Evolutionary conservation across 2,329 filamentous ascomycete genomes (phyloP).

Genomic region (Pseudogymnoascus pannorum): DNA sequence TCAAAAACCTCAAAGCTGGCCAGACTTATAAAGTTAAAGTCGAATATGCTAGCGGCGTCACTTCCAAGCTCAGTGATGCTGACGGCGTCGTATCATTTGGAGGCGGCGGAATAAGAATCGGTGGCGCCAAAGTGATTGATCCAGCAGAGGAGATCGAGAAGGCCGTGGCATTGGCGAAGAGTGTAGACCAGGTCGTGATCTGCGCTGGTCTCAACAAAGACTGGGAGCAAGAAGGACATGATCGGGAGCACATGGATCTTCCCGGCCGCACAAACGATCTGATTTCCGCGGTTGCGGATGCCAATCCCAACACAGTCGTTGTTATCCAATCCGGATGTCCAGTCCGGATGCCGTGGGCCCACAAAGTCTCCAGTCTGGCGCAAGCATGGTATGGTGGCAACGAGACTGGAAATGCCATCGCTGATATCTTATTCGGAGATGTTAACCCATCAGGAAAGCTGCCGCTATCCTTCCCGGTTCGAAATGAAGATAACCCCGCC

Average conservation of each 20-base stretch:
- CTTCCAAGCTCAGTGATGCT: constrained; percentile 47
- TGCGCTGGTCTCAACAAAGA: constrained; percentile 61
- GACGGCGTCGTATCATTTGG: constrained; percentile 38
- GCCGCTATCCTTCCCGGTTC: constrained; percentile 51
- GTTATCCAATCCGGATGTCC: constrained; percentile 57
- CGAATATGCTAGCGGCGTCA: constrained; percentile 43
- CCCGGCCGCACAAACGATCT: constrained; percentile 24
- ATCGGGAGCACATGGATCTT: constrained; percentile 22
- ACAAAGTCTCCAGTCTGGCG: constrained; percentile 31
- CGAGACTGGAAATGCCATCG: constrained; percentile 57
- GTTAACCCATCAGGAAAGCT: constrained; percentile 56
- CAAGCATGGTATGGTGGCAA: constrained; percentile 52
- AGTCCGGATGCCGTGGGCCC: constrained; percentile 46
- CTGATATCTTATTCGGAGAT: constrained; percentile 54
- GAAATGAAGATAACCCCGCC: constrained; percentile 51
- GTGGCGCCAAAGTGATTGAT: constrained; percentile 51
- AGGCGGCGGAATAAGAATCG: constrained; percentile 54
- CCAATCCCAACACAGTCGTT: constrained; percentile 51
- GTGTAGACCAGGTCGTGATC: constrained; percentile 67
- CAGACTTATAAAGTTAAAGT: constrained; percentile 22
- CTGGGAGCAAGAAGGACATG: constrained; percentile 31
- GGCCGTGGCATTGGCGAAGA: constrained; percentile 58
- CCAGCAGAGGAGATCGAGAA: constrained; percentile 52
- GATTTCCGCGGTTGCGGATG: constrained; percentile 46
- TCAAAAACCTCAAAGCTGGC: constrained; percentile 15